Evolutionary conservation across 2,329 filamentous ascomycete species (phyloP).

Genomic region (Diaporthe citriasiana): DNA sequence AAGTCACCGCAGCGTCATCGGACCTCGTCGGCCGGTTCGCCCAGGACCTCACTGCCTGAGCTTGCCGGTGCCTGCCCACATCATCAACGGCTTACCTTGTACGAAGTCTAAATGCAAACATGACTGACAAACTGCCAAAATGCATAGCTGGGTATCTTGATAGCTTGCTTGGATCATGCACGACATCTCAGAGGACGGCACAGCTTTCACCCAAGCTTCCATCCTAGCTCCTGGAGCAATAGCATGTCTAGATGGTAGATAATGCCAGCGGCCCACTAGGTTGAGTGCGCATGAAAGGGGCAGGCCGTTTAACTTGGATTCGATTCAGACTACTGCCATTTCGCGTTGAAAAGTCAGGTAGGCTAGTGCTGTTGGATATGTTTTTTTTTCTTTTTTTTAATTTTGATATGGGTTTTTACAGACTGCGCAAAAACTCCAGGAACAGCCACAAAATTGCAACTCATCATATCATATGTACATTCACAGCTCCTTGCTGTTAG

Average conservation of each 20-base stretch:
- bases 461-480: background rate
- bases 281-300: constrained; percentile 14
- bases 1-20: constrained; percentile 16
- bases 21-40: background rate
- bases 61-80: background rate
- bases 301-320: background rate
- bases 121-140: background rate
- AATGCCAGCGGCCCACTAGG: background rate
- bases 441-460: background rate
- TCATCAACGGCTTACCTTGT: background rate
- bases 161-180: constrained; percentile 14
- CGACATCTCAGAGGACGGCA: background rate
- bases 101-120: background rate
- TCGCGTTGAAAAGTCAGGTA: background rate
- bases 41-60: background rate
- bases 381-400: too few species aligned
- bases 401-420: background rate
- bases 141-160: background rate
- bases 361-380: background rate
- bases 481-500: background rate
- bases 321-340: background rate
- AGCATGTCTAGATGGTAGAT: background rate
- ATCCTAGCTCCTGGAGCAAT: constrained; percentile 10
- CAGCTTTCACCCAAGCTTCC: background rate
- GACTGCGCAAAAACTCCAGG: background rate